Evolutionary conservation across 2,329 filamentous ascomycete species (phyloP), one percentile per base, ranked within the genome.

Genomic region (Monosporascus ibericus): DNA sequence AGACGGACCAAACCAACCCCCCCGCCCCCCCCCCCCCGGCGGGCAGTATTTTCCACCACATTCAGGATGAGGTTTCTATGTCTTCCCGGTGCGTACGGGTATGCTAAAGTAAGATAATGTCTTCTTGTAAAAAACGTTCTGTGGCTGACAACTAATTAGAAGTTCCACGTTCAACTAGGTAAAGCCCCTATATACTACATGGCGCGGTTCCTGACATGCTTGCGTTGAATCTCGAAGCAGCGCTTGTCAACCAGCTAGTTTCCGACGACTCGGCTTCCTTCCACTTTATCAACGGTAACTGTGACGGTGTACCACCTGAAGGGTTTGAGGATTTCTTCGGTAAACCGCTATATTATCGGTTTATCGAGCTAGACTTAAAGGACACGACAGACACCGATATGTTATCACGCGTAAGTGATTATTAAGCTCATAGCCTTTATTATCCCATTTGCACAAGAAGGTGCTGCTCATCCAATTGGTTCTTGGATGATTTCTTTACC

Each of bases 321-420:
- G 79, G 79, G 0, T 83, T 80, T 52, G 77, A 79, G 52, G 72
- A 79, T 47, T 83, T 79, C 64, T 83, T 82, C 61, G 80, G 80
- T 15, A 70, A 72, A 5, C 75, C 75, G 0, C 80, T 79, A 7
- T 76, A 80, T 57, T 81, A 73, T 63, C 75, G 79, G 30, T 81
- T 81, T 65, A 78, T 82, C 53, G 74, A 79, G 56, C 72, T 74
- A 4, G 71, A 71, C 48, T 71, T 76, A 34, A 73, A 73, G 52
- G 66, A 71, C 38, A 66, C 66, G 5, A 60, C 70, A 15, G 64
- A 75, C 9, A 75, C 75, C 47, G 72, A 78, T 55, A 70, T 80
- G 2, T 60, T 81, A 46, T 69, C 74, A 34, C 75, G 75, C 25
- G 42, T 44, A 27, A 44, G 42, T 27, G 2, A 11, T 20, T 20